phyloP scores from a whole-genome alignment of 345 rosid species.

The Melastoma malabathricum region DNA sequence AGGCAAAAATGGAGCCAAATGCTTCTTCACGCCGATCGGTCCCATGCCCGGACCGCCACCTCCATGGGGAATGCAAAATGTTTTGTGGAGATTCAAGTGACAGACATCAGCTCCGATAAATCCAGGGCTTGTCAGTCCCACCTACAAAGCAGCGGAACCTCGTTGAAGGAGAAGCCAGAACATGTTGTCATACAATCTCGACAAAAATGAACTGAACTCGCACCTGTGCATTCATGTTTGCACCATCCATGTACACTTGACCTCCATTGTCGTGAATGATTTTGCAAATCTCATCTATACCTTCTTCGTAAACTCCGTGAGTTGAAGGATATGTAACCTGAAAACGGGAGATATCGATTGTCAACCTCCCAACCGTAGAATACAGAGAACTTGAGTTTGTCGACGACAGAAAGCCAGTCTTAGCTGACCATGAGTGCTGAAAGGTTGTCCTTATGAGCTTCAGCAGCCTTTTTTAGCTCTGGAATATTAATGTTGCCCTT shows the following conservation, averaged over 20 bases:
- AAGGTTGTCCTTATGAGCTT: slow-evolving; percentile 71
- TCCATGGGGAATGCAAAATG: slow-evolving; percentile 96
- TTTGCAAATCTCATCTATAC: slow-evolving; percentile 85
- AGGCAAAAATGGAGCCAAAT: slow-evolving; percentile 90
- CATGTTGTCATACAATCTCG: too few species aligned
- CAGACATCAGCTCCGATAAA: slow-evolving; percentile 98
- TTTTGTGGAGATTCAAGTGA: slow-evolving; percentile 97
- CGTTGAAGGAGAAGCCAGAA: too few species aligned
- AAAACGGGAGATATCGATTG: slow-evolving; percentile 5
- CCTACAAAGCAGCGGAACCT: slow-evolving; percentile 22
- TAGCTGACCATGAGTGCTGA: slow-evolving; percentile 74
- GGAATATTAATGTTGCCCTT: slow-evolving; percentile 94
- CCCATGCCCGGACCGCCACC: slow-evolving; percentile 99
- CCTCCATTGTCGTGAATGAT: slow-evolving; percentile 95
- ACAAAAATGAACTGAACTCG: slow-evolving; percentile 2
- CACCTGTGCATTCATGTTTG: slow-evolving; percentile 99
- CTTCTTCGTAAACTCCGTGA: slow-evolving; percentile 95
- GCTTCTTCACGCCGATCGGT: slow-evolving; percentile 96
- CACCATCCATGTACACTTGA: slow-evolving; percentile 99
- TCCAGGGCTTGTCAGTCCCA: slow-evolving; percentile 96
- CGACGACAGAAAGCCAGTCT: too few species aligned
- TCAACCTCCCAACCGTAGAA: too few species aligned
- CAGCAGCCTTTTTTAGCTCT: slow-evolving; percentile 85
- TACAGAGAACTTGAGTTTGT: too few species aligned
- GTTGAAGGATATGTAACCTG: slow-evolving; percentile 98